Conservation (phyloP, 2,329 filamentous ascomycete species). For the Pseudonectria foliicola region DNA sequence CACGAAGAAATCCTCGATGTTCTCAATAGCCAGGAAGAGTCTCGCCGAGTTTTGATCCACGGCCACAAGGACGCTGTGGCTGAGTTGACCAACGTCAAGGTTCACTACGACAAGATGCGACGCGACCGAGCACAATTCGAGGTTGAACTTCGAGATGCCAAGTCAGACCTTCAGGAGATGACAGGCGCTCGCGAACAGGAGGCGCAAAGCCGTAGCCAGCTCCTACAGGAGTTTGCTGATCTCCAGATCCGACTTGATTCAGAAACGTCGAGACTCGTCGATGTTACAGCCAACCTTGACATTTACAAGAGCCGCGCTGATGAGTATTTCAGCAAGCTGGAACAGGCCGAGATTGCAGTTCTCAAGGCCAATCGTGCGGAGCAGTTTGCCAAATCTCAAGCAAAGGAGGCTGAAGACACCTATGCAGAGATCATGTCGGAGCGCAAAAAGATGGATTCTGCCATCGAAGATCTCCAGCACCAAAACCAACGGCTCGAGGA, state of each 20-base stretch:
- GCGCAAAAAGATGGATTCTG: slow-evolving; percentile 79
- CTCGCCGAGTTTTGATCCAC: slow-evolving; percentile 71
- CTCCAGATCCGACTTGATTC: slow-evolving; percentile 88
- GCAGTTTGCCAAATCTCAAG: slow-evolving; percentile 86
- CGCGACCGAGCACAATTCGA: slow-evolving; percentile 73
- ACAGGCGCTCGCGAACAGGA: slow-evolving; percentile 76
- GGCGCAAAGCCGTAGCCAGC: slow-evolving; percentile 74
- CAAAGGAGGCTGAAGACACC: slow-evolving; percentile 83
- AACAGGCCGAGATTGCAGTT: slow-evolving; percentile 93
- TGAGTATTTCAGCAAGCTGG: slow-evolving; percentile 94
- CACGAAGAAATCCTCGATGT: slow-evolving; percentile 92
- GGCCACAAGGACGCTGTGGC: slow-evolving; percentile 79
- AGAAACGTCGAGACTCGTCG: slow-evolving; percentile 76
- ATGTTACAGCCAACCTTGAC: slow-evolving; percentile 75
- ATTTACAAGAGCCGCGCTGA: slow-evolving; percentile 89
- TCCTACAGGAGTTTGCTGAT: slow-evolving; percentile 88
- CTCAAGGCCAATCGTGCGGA: slow-evolving; percentile 87
- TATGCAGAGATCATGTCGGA: slow-evolving; percentile 88
- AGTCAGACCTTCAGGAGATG: slow-evolving; percentile 78
- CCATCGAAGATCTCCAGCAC: slow-evolving; percentile 83
- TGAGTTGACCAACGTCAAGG: slow-evolving; percentile 80
- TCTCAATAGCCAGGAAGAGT: slow-evolving; percentile 88
- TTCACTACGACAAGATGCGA: slow-evolving; percentile 78
- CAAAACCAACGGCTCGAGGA: slow-evolving; percentile 87
- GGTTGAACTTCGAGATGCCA: slow-evolving; percentile 77